Percentiles rank a stretch among this genome's conserved stretches.
phyloP scores from a whole-genome alignment of 257 asterid species.

The Anisodus acutangulus region DNA sequence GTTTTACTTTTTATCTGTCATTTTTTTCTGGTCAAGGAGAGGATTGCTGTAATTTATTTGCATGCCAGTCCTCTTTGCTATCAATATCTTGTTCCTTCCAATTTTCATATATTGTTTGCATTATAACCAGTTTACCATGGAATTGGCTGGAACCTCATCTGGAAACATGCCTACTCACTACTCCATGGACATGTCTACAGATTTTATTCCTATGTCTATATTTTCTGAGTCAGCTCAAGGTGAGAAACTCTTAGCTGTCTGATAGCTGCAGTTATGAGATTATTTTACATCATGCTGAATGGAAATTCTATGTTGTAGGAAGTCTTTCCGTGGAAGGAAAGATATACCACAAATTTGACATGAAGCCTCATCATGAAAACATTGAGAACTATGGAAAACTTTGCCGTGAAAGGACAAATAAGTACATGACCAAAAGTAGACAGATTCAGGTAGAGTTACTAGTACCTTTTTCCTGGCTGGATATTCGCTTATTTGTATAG shows the following conservation, averaged over 20 bases:
- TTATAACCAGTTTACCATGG: conserved; percentile 81
- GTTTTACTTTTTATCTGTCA: conserved; percentile 9
- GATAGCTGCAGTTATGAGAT: background rate
- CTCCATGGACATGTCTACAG: conserved; percentile 89
- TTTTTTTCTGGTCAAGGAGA: conserved; percentile 38
- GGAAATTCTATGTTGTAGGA: conserved; percentile 50
- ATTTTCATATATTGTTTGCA: conserved; percentile 34
- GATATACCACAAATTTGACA: conserved; percentile 78
- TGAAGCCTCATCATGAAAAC: conserved; percentile 70
- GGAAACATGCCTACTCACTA: conserved; percentile 64
- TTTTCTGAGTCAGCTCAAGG: conserved; percentile 86
- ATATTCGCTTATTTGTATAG: conserved; percentile 24
- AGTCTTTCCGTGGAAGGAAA: conserved; percentile 81
- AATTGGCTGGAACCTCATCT: conserved; percentile 62
- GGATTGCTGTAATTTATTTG: conserved; percentile 23
- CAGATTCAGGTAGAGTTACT: conserved; percentile 58
- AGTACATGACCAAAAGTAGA: conserved; percentile 66
- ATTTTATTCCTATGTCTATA: conserved; percentile 81
- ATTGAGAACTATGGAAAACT: conserved; percentile 66
- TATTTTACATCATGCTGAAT: background rate
- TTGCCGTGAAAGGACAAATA: conserved; percentile 80
- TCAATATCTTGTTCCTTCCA: conserved; percentile 31
- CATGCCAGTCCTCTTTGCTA: conserved; percentile 27
- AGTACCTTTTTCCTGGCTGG: conserved; percentile 19
- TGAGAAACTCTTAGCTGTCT: conserved; percentile 30